Conservation (phyloP, 225 moss, liverwort and hornwort species). For the Sphagnum contortum region DNA sequence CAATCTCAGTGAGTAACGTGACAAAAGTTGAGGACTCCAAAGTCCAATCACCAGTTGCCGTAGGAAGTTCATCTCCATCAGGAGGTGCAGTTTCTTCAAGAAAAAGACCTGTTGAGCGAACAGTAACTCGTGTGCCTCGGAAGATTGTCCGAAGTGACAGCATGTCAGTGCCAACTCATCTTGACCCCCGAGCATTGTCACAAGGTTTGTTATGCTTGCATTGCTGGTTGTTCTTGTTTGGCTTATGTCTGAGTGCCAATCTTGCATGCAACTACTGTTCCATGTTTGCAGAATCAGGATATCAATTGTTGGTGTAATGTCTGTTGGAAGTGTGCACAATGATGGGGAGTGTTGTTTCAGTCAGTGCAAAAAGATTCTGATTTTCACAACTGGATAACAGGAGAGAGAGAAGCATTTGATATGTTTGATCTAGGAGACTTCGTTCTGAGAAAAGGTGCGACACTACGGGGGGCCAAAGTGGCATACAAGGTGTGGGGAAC, state of each 20-base stretch:
- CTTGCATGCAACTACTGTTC: background rate
- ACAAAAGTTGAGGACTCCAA: constrained; percentile 27
- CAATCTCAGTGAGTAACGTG: constrained; percentile 20
- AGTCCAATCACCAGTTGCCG: constrained; percentile 29
- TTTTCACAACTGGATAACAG: constrained; percentile 8
- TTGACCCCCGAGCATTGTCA: constrained; percentile 34
- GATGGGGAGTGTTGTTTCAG: too few relatives aligned
- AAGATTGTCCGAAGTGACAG: constrained; percentile 24
- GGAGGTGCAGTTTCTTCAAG: constrained; percentile 10
- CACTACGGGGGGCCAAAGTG: constrained; percentile 44
- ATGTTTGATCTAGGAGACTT: constrained; percentile 43
- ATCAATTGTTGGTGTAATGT: constrained; percentile 8
- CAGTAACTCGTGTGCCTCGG: constrained; percentile 25
- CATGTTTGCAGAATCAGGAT: background rate
- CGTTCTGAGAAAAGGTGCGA: constrained; percentile 44
- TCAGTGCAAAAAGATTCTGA: too few relatives aligned
- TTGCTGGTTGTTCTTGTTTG: background rate
- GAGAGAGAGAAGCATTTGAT: constrained; percentile 44
- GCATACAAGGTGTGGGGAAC: constrained; percentile 60
- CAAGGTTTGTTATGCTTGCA: constrained; percentile 13
- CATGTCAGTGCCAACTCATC: constrained; percentile 20
- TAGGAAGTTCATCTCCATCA: constrained; percentile 28
- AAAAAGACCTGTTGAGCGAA: constrained; percentile 23
- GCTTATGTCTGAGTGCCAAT: background rate
- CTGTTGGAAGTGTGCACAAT: constrained; percentile 9